phyloP scores from a whole-genome alignment of 345 rosid genomes.

The Eutrema yunnanense region DNA sequence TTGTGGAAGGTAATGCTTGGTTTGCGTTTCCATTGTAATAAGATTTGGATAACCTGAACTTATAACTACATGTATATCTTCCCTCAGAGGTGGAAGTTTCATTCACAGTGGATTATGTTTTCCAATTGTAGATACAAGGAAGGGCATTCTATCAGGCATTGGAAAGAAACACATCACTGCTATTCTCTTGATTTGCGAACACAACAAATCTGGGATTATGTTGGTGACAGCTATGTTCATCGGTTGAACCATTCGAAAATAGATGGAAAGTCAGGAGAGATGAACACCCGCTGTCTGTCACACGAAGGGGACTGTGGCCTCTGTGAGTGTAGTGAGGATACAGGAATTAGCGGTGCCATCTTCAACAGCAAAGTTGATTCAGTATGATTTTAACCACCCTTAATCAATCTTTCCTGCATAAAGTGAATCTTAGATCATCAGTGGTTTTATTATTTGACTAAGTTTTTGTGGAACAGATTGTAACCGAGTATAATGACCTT shows the following conservation, averaged over 20 bases:
- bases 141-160: slow-evolving; percentile 81
- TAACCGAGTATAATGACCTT: slow-evolving; percentile 74
- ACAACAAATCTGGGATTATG: slow-evolving; percentile 96
- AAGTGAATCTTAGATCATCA: neutral
- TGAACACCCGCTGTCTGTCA: slow-evolving; percentile 47
- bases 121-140: slow-evolving; percentile 71
- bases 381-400: slow-evolving; percentile 35
- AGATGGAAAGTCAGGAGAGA: slow-evolving; percentile 68
- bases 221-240: slow-evolving; percentile 91
- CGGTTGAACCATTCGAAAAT: slow-evolving; percentile 86
- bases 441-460: neutral
- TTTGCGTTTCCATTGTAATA: neutral
- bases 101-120: neutral
- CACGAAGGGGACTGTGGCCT: slow-evolving; percentile 59
- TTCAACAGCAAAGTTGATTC: slow-evolving; percentile 88
- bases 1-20: slow-evolving; percentile 74
- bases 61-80: neutral
- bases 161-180: slow-evolving; percentile 87
- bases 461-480: slow-evolving; percentile 44
- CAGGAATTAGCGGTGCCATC: slow-evolving; percentile 71
- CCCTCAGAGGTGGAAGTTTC: neutral
- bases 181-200: slow-evolving; percentile 86
- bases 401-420: neutral
- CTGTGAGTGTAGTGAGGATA: slow-evolving; percentile 71
- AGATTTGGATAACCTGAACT: neutral